Percentiles rank a stretch among this genome's conserved stretches.
phyloP scores from a whole-genome alignment of 2,329 filamentous ascomycete species.

The Cladobotryum protrusum region DNA sequence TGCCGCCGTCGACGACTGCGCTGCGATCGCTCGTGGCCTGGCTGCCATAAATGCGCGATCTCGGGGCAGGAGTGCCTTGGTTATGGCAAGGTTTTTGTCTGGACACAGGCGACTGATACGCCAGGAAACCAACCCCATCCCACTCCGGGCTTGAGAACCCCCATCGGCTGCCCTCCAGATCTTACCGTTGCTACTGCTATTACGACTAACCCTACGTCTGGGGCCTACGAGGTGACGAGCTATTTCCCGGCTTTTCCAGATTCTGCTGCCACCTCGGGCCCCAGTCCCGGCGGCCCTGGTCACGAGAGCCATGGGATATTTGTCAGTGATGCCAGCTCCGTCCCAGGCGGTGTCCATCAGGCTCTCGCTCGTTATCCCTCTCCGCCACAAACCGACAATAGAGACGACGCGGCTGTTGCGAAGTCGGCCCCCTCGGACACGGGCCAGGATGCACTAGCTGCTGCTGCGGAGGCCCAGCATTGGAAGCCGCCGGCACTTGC shows the following conservation, averaged over 20 bases:
- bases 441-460: conserved; percentile 1
- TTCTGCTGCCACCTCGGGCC: neutral
- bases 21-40: conserved; percentile 55
- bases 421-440: conserved; percentile 7
- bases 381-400: conserved; percentile 5
- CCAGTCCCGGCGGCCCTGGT: neutral
- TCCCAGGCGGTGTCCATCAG: conserved; percentile 3
- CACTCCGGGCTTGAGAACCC: conserved; percentile 18
- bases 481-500: conserved; percentile 11
- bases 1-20: conserved; percentile 37
- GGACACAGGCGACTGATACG: conserved; percentile 48
- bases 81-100: conserved; percentile 55
- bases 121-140: conserved; percentile 41
- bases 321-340: conserved; percentile 2
- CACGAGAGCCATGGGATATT: neutral
- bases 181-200: neutral
- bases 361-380: conserved; percentile 3
- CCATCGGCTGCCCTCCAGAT: conserved; percentile 8
- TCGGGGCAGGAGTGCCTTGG: conserved; percentile 54
- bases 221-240: conserved; percentile 5
- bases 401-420: neutral
- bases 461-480: neutral
- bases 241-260: conserved; percentile 10
- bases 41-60: conserved; percentile 52
- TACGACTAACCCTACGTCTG: neutral